Evolutionary conservation across 2,329 filamentous ascomycete genomes (phyloP).

Genomic region (Teratosphaeria gauchensis): DNA sequence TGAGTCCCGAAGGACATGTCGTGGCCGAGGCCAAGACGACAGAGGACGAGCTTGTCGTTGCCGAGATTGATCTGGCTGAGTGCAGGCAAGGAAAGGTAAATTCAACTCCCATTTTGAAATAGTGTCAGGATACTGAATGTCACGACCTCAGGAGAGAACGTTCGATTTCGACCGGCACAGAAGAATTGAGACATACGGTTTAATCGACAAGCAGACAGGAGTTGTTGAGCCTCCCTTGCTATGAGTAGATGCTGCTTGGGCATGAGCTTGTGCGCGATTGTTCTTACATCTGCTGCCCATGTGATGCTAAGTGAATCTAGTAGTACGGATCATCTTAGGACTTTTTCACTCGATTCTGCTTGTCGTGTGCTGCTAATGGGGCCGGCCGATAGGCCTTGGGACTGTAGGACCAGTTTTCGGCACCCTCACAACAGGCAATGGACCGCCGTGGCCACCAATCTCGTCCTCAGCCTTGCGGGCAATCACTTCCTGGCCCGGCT

Average conservation of each 20-base stretch:
- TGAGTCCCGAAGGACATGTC: constrained; percentile 40
- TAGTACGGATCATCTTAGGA: neutral
- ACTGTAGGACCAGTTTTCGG: neutral
- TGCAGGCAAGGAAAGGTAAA: constrained; percentile 40
- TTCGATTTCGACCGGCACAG: constrained; percentile 40
- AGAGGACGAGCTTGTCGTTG: constrained; percentile 42
- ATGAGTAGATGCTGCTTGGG: neutral
- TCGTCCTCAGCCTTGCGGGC: constrained; percentile 8
- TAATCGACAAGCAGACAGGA: constrained; percentile 34
- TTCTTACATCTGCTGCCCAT: neutral
- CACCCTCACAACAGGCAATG: neutral
- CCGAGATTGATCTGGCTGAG: constrained; percentile 40
- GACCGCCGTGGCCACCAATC: neutral
- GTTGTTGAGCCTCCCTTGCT: constrained; percentile 21
- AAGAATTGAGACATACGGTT: constrained; percentile 34
- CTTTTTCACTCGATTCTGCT: neutral
- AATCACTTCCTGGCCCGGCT: constrained; percentile 5
- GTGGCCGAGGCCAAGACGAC: constrained; percentile 42
- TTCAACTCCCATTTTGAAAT: no score
- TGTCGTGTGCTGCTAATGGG: neutral
- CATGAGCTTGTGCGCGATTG: no score
- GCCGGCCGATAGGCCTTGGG: neutral
- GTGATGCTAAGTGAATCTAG: neutral
- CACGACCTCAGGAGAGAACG: constrained; percentile 29
- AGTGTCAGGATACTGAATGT: no score